Percentiles rank a stretch among this genome's conserved stretches.
These are phyloP conservation scores for Bacidia rubella DNA, from an alignment of 495 filamentous ascomycete genomes.

Conservation along the genomic window DNA sequence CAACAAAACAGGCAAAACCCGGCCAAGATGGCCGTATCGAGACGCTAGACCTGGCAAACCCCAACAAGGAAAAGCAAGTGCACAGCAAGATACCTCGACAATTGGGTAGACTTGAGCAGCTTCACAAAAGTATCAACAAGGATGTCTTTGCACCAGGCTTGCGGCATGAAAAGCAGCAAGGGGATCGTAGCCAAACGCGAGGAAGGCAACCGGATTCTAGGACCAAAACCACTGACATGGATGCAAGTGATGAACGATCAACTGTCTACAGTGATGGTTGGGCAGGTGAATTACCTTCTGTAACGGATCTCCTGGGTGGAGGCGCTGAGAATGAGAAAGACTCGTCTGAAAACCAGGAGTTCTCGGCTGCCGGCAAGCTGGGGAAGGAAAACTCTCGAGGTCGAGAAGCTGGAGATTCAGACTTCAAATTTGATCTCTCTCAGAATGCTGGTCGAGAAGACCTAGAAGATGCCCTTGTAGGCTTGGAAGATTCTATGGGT, in stretches of 20 bases:
- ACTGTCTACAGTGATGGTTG: constrained; percentile 27
- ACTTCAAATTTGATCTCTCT: constrained; percentile 1
- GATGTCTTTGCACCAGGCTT: background rate
- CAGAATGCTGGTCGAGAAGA: background rate
- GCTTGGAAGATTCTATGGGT: constrained; percentile 10
- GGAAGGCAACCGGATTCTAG: background rate
- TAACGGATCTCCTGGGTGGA: constrained; percentile 20
- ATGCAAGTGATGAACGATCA: constrained; percentile 12
- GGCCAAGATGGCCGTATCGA: constrained; percentile 16
- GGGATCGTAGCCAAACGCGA: background rate
- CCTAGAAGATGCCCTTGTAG: constrained; percentile 12
- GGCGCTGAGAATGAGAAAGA: background rate
- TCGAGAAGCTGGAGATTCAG: no score
- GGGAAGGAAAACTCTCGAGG: no score
- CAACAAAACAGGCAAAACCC: background rate
- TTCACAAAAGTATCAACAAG: constrained; percentile 23
- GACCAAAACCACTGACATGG: background rate
- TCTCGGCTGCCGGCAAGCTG: background rate
- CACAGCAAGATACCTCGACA: constrained; percentile 18
- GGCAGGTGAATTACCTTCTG: constrained; percentile 32
- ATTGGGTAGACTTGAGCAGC: constrained; percentile 21
- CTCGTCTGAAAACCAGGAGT: background rate
- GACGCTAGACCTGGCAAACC: constrained; percentile 22
- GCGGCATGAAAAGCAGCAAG: background rate
- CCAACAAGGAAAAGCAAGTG: constrained; percentile 15